These are phyloP conservation scores for Carnegiea gigantea DNA, from an alignment of 179 eudicot species.

Conservation along the genomic window DNA sequence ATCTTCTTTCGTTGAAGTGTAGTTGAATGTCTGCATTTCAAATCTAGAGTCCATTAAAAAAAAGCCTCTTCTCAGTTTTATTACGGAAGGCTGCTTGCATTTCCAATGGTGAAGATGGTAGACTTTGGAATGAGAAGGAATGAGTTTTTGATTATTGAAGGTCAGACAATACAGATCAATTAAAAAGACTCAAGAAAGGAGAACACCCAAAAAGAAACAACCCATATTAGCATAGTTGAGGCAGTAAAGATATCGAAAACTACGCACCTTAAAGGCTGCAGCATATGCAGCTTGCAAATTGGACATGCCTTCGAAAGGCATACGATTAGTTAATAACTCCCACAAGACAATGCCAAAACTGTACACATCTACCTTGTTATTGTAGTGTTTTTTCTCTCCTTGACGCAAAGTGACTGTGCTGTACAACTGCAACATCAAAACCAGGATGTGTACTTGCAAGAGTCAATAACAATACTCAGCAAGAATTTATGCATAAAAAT, in stretches of 20 bases:
- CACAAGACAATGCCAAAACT: slow-evolving; percentile 94
- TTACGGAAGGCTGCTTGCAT: neutral
- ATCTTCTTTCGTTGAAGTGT: neutral
- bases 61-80: neutral
- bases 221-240: neutral
- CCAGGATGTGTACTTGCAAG: slow-evolving; percentile 1
- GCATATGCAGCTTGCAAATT: slow-evolving; percentile 99
- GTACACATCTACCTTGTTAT: slow-evolving; percentile 95
- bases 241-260: neutral
- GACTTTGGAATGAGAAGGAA: neutral
- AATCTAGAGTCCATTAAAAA: neutral
- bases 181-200: neutral
- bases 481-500: neutral
- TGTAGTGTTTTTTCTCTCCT: slow-evolving; percentile 96
- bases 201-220: neutral
- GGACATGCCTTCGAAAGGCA: slow-evolving; percentile 99
- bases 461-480: neutral
- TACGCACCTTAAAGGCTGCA: slow-evolving; percentile 91
- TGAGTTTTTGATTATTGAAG: neutral
- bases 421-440: slow-evolving; percentile 62
- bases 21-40: neutral
- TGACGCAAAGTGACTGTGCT: slow-evolving; percentile 94
- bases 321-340: slow-evolving; percentile 87
- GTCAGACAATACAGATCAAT: neutral
- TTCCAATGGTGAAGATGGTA: neutral